Evolutionary conservation across 345 rosid species (phyloP), one percentile per base, ranked within the genome.

Genomic region (Brassica carinata): DNA sequence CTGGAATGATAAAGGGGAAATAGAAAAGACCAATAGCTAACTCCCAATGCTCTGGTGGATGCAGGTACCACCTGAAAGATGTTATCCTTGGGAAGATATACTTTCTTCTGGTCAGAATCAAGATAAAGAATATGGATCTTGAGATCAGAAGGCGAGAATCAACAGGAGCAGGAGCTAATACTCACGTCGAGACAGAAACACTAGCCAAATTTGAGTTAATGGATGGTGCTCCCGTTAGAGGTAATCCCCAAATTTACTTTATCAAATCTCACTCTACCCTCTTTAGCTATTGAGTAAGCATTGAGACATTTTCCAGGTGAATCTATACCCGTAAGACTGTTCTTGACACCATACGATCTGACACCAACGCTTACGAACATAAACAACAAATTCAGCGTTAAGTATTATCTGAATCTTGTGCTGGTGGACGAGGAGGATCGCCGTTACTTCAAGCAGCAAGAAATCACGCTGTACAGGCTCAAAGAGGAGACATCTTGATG

Each of bases 181-280:
- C 98, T 26, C 97, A 92, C 77, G 99, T 96, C 11, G 99, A 96
- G 87, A 94, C 99, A 27, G 98, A 96, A 85, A 96, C 98, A 8
- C 90, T 96, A 7, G 98, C 99, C 31, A 96, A 96, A 83, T 96
- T 90, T 67, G 99, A 94, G 86, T 73, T 96, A 85, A 96, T 96
- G 99, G 99, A 96, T 82, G 99, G 99, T 53, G 97, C 98, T 86
- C 97, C 99, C 0, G 98, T 96, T 59, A 88, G 98, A 91, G 99
- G 99, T 96, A 87, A 23, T 31, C 40, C 67, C 69, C 14, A 67
- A 1, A 13, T 48, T 6, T 8, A 43, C 13, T 48, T 17, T 48
- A 74, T 68, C 15, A 1, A 68, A 48, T 5, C 33, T 51, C 38
- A 11, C 29, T 69, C n/a, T 0, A 0, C 33, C 65, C 57, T 29